Percentiles rank a stretch among this genome's conserved stretches.
Evolutionary conservation across 1,284 basidiomycete species (phyloP).

Genomic region (Porogramme epimiltina): DNA sequence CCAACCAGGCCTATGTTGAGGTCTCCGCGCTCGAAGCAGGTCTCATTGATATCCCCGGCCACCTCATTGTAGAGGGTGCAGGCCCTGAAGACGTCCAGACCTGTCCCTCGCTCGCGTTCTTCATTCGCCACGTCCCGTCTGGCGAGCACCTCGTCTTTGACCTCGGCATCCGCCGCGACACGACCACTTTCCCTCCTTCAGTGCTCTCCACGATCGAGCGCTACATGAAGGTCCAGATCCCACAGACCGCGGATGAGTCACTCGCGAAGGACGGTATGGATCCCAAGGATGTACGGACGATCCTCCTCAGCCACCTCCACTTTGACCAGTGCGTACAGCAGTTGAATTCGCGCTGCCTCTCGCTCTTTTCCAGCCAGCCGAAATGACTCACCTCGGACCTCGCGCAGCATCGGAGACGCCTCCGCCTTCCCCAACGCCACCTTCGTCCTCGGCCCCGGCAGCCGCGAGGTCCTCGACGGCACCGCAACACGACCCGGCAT

Average conservation of each 20-base stretch:
- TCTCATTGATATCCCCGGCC: conserved; percentile 36
- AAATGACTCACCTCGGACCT: too few species aligned
- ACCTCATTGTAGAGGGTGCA: conserved; percentile 32
- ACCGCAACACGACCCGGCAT: conserved; percentile 42
- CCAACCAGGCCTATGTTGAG: conserved; percentile 17
- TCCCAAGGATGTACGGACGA: conserved; percentile 42
- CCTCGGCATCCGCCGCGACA: conserved; percentile 51
- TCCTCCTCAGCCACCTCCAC: conserved; percentile 55
- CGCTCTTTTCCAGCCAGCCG: too few species aligned
- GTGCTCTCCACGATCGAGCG: conserved; percentile 9
- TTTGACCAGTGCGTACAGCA: conserved; percentile 37
- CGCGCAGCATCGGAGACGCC: conserved; percentile 40
- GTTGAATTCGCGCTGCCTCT: too few species aligned
- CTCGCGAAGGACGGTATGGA: conserved; percentile 47
- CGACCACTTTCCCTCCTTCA: conserved; percentile 40
- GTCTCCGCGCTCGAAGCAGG: conserved; percentile 56
- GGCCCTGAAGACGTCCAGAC: conserved; percentile 21
- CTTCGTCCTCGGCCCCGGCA: conserved; percentile 46
- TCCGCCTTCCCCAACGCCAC: conserved; percentile 46
- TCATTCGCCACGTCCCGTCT: conserved; percentile 42
- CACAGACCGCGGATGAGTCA: conserved; percentile 49
- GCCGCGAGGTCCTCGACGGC: conserved; percentile 34
- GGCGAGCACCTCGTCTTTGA: conserved; percentile 48
- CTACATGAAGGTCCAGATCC: conserved; percentile 28
- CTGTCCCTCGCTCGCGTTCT: conserved; percentile 49